Conservation (phyloP, 2,329 filamentous ascomycete species). For the Fusarium gaditjirri region DNA sequence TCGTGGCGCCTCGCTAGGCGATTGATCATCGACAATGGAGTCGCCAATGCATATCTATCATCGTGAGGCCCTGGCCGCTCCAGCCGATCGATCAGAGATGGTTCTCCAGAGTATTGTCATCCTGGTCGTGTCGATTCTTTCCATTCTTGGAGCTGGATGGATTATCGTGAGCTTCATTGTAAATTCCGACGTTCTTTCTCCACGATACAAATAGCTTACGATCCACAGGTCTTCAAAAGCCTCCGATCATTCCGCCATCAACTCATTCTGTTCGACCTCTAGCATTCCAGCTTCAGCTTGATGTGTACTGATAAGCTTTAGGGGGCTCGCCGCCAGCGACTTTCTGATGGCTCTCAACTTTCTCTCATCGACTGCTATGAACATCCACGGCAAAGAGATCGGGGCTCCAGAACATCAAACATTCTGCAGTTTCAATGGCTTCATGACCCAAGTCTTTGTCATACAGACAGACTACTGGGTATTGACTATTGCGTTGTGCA, state of each 20-base stretch:
- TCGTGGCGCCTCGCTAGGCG: background rate
- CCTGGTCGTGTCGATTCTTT: background rate
- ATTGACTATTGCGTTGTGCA: background rate
- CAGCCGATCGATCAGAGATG: background rate
- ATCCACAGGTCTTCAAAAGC: background rate
- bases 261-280: background rate
- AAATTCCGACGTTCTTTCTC: background rate
- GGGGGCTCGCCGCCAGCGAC: background rate
- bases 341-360: background rate
- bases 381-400: background rate
- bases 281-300: fast-evolving
- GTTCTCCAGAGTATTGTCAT: background rate
- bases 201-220: background rate
- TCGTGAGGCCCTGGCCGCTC: background rate
- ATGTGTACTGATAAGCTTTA: fast-evolving
- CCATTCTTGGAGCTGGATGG: background rate
- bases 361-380: background rate
- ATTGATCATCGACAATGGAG: background rate
- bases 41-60: background rate
- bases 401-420: background rate
- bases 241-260: background rate
- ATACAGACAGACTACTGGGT: background rate
- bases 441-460: background rate
- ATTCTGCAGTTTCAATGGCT: background rate
- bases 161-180: background rate